Base-by-base conservation (phyloP, 2,329 filamentous ascomycete species). In the Sporothrix globosa region DNA sequence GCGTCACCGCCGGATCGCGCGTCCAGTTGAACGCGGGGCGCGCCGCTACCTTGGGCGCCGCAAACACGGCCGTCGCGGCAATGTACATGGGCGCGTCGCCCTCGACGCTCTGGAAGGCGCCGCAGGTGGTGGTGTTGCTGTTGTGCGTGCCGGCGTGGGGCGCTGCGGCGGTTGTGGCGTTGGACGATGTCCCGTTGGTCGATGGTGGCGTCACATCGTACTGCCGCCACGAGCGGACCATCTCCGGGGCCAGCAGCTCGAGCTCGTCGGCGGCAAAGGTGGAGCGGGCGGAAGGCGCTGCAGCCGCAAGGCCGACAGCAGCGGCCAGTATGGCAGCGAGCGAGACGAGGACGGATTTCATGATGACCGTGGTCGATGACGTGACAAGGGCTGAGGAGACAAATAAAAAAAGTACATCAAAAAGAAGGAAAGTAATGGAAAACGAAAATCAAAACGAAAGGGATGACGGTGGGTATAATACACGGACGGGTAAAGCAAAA, bases 11-110 rank as follows among this genome's bases (percentile, higher is more conserved):
- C 27, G 71, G 69, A 10, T 68, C 27, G 5, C 14, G 30, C 34
- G 66, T 69, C 68, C 68, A 70, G 56, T 68, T 60, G 24, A 70
- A 69, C 1, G 21, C 30, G n/a, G 65, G 65, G n/a, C 71, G 71
- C n/a, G 69, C 53, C 9, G 65, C 63, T 1, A 72, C 68, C 17
- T 61, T 44, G 11, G 71, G 68, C 4, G 70, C 66, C 5, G 27
- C 41, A 19, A 72, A 72, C 2, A 69, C 66, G 27, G 68, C 68
- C 19, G 60, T 68, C 13, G 68, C 71, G 13, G 68, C 52, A n/a
- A 60, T 14, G 65, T 68, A 70, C 68, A 67, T 71, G 58, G 65
- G 50, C n/a, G 34, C 41, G 65, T 68, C 56, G n/a, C 48, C 39
- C 2, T 34, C 54, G 1, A 60, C 48, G 41, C 46, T 54, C 65